Evolutionary conservation across 129 eudicot species (phyloP).

Genomic region (Ambrosia artemisiifolia): DNA sequence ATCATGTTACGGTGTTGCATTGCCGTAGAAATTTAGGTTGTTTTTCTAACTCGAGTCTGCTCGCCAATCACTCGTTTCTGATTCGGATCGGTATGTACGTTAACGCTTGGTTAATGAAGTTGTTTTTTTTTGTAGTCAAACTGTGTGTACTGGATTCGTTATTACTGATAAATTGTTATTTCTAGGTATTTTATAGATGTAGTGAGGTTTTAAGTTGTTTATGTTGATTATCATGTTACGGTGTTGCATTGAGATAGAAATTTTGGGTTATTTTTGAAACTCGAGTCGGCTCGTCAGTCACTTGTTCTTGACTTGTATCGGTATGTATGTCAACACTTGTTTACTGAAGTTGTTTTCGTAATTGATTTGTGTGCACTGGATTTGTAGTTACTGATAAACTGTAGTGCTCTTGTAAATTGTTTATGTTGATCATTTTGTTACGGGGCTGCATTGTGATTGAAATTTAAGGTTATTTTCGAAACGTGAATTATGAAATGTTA

Average conservation of each 20-base stretch:
- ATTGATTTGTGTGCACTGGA: background rate
- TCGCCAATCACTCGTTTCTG: slow-evolving; percentile 52
- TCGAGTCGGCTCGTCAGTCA: background rate
- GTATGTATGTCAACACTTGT: slow-evolving; percentile 21
- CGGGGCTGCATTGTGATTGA: background rate
- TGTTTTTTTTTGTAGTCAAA: background rate
- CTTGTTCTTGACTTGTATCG: slow-evolving; percentile 68
- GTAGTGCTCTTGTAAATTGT: background rate
- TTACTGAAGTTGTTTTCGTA: background rate
- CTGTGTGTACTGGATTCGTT: background rate
- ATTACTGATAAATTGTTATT: no score
- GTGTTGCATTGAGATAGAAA: no score
- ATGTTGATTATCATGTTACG: no score
- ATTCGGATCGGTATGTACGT: slow-evolving; percentile 62
- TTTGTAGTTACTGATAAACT: background rate
- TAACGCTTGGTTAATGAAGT: background rate
- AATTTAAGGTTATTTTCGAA: background rate
- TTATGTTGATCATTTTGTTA: background rate
- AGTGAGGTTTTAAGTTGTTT: no score
- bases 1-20: no score
- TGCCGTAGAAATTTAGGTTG: no score
- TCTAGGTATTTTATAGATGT: no score
- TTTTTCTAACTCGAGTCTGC: slow-evolving; percentile 61
- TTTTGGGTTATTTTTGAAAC: no score
- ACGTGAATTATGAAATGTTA: background rate